Evolutionary conservation across 2,329 filamentous ascomycete species (phyloP), one percentile per base, ranked within the genome.

Genomic region (Hymenoscyphus fructigenus): DNA sequence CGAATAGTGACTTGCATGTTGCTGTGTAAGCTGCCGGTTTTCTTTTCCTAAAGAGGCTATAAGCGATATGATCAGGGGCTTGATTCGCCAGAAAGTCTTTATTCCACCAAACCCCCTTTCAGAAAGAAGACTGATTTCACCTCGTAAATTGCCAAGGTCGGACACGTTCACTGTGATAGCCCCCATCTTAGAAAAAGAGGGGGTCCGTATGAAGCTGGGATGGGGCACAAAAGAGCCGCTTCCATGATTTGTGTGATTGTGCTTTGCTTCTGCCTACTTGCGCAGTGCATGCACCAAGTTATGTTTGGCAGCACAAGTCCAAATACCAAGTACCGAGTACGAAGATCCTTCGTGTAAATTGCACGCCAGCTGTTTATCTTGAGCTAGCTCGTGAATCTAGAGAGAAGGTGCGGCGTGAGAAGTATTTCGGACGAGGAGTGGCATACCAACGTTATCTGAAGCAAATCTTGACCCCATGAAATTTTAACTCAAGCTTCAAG

Each of bases 271-370:
- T 34, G 34, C 36, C 57, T 36, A 26, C 26, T 23, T 28, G 32
- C 57, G 57, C 57, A 59, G 57, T 59, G 57, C 57, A 59, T 59
- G 57, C 34, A 36, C 55, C 26, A 57, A 57, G 23, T 57, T n/a
- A 17, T 28, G 17, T 34, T 57, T 14, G 14, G 29, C 53, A 26
- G 47, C 47, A 53, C 47, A 53, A 53, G 23, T 53, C 23, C 20
- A 53, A 53, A 53, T 53, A 12, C 47, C 20, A 53, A 4, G 23
- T 53, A 53, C 47, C 47, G 12, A 53, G 47, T 53, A 26, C 47
- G 47, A 53, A 38, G 36, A 53, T 26, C 47, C 47, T 53, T 53
- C 47, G 12, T 26, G 12, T 14, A 1, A 23, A 53, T 53, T 26
- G 20, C 44, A 50, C 44, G 44, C 7, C 44, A 50, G 47, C 20